These are phyloP conservation scores for Solanum pimpinellifolium DNA, from an alignment of 257 asterid species.

Conservation along the genomic window DNA sequence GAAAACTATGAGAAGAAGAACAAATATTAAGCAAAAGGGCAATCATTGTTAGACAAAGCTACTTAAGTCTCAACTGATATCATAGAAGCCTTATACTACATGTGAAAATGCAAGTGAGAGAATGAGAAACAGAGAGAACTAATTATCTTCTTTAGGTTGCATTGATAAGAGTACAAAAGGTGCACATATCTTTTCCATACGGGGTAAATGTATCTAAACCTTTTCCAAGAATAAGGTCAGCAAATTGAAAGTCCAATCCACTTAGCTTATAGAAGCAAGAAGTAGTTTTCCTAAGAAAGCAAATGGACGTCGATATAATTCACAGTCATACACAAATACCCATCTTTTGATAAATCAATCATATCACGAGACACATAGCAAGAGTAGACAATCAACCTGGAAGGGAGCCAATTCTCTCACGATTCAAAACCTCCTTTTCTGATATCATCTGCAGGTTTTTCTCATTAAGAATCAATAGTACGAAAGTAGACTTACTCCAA, in stretches of 20 bases:
- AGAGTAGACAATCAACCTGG: constrained; percentile 48
- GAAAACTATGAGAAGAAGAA: neutral
- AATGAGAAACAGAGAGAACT: neutral
- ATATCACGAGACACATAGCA: neutral
- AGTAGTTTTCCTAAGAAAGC: neutral
- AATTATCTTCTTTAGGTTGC: neutral
- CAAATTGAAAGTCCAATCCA: neutral
- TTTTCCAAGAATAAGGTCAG: neutral
- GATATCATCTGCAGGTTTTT: constrained; percentile 50
- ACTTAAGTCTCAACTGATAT: neutral
- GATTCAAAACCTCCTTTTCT: constrained; percentile 15
- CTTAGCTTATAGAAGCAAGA: neutral
- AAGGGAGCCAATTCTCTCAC: constrained; percentile 48
- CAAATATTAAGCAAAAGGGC: neutral
- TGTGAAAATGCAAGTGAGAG: neutral
- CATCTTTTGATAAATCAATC: neutral
- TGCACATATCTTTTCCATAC: neutral
- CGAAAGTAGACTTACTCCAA: neutral
- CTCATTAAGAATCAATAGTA: neutral
- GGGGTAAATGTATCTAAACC: neutral
- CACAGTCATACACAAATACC: neutral
- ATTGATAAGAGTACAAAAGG: neutral
- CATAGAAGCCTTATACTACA: neutral
- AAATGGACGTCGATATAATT: neutral
- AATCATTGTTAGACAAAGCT: neutral